Base-by-base conservation (phyloP, 73 alveolate genomes). In the Blepharisma japonicum region DNA sequence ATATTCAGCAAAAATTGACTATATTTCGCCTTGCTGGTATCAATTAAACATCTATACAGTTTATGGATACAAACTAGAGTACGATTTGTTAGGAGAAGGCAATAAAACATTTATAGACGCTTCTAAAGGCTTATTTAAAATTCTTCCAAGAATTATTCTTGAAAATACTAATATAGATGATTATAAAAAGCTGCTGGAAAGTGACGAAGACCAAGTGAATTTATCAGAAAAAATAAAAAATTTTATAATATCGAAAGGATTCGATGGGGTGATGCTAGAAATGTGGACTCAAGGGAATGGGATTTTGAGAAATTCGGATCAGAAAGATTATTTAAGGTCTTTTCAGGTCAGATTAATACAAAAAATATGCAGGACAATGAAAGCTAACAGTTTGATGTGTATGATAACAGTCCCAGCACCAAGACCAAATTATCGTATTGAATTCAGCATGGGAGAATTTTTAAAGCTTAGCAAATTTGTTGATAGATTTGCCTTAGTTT, bases 231-330 rank as follows among this genome's bases (percentile, higher is more conserved):
- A n/a, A 14, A 14, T 61, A 14, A 25, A 14, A 14, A 25, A 14
- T 18, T 61, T 61, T 25, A 14, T n/a, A 8, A n/a, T 8, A 25
- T 14, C 39, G 11, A 61, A 61, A 8, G n/a, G 18, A 18, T 61
- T 14, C 5, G 50, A 0, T 1, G 74, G 74, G 49, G 18, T 61
- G 11, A 39, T 61, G n/a, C 23, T 61, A 14, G 74, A 61, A 25
- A 14, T 61, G 18, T 61, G 74, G 74, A n/a, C 23, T 61, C 74
- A 61, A 61, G 74, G 74, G 14, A 8, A 14, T 20, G 74, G 74
- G 46, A 61, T 61, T 14, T 18, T 61, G 11, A 14, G 23, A 9
- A 25, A 25, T 39, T 0, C 23, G 49, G 39, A n/a, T 14, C 18
- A 61, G 14, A 20, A 18, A 9, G 49, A n/a, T 2, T n/a, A 61